Percentiles rank a stretch among this genome's conserved stretches.
Evolutionary conservation across 805 yeast genomes (phyloP).

Genomic region (Wickerhamomyces silvicola): DNA sequence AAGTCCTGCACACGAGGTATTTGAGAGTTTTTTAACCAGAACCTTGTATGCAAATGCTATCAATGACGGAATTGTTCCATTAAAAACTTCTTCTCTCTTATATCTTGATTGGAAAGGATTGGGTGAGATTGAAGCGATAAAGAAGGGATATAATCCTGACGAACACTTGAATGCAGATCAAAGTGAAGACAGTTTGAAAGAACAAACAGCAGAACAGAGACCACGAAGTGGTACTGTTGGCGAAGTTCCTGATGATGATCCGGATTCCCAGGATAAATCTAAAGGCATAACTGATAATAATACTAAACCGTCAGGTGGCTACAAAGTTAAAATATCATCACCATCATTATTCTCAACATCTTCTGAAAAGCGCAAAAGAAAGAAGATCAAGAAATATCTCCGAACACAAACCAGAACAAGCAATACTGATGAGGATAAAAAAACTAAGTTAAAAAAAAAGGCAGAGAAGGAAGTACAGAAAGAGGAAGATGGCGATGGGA

Average conservation of each 20-base stretch:
- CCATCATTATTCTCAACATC: conserved; percentile 1
- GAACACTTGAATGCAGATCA: background rate
- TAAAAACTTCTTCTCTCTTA: conserved; percentile 80
- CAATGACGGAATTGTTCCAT: conserved; percentile 94
- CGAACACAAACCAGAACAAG: conserved; percentile 14
- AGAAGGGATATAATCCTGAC: conserved; percentile 12
- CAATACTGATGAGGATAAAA: conserved; percentile 23
- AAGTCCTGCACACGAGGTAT: conserved; percentile 59
- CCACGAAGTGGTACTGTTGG: conserved; percentile 18
- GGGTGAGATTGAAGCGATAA: conserved; percentile 36
- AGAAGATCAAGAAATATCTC: conserved; percentile 15
- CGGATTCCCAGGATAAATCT: background rate
- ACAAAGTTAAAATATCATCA: conserved; percentile 1
- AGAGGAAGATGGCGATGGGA: conserved; percentile 3
- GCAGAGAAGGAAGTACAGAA: conserved; percentile 1
- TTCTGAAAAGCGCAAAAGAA: conserved; percentile 5
- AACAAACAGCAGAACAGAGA: conserved; percentile 14
- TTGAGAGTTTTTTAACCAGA: conserved; percentile 59
- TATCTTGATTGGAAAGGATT: conserved; percentile 83
- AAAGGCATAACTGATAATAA: background rate
- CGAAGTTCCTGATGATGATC: conserved; percentile 7
- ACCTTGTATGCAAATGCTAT: conserved; percentile 85
- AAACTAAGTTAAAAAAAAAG: conserved; percentile 7
- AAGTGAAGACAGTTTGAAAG: conserved; percentile 5
- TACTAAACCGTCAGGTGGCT: background rate